These are phyloP conservation scores for Penicillium bialowiezense DNA, from an alignment of 495 filamentous ascomycete genomes.

Conservation along the genomic window DNA sequence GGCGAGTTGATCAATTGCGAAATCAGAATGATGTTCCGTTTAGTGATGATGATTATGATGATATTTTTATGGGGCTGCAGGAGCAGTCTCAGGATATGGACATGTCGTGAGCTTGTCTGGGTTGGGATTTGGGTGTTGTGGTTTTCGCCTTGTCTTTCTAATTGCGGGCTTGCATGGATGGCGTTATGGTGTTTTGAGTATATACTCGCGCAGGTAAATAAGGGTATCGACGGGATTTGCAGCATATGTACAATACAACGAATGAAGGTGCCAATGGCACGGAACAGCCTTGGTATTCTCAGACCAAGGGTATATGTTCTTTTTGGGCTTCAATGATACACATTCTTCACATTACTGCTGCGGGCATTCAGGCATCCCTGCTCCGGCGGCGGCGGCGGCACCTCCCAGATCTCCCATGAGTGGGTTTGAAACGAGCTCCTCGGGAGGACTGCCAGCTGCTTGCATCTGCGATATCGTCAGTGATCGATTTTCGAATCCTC, in stretches of 20 bases:
- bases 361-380: conserved; percentile 37
- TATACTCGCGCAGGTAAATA: conserved; percentile 13
- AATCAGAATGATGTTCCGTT: conserved; percentile 25
- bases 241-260: conserved; percentile 28
- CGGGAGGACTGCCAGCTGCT: conserved; percentile 83
- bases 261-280: conserved; percentile 9
- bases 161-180: conserved; percentile 15
- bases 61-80: conserved; percentile 44
- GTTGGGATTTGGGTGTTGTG: neutral
- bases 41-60: conserved; percentile 57
- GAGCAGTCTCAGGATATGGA: conserved; percentile 40
- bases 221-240: conserved; percentile 24
- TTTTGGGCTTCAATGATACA: neutral
- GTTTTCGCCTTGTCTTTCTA: too few relatives aligned
- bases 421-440: conserved; percentile 83
- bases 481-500: neutral
- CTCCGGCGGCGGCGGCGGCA: conserved; percentile 12
- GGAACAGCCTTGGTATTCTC: neutral
- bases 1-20: neutral
- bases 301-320: neutral
- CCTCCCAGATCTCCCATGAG: conserved; percentile 35
- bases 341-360: conserved; percentile 30
- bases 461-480: conserved; percentile 68
- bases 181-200: conserved; percentile 8
- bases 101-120: conserved; percentile 27